Conservation (phyloP, 2,329 filamentous ascomycete species). For the Sclerotinia trifoliorum region DNA sequence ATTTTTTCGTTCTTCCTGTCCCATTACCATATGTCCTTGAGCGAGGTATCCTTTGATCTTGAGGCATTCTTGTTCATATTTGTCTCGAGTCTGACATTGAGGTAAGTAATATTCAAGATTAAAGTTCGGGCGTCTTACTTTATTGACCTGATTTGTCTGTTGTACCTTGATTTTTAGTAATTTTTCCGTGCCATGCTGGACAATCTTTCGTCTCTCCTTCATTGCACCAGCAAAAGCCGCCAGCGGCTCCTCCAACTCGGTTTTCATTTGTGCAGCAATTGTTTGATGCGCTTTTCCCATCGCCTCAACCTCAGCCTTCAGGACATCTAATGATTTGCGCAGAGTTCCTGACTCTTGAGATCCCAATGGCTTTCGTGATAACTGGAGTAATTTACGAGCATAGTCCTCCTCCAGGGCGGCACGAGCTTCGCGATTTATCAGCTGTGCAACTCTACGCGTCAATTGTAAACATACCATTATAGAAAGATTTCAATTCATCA, state of each 20-base stretch:
- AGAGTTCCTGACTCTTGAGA: constrained; percentile 84
- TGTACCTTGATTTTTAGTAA: constrained; percentile 89
- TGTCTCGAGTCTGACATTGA: constrained; percentile 69
- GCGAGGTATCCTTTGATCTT: constrained; percentile 98
- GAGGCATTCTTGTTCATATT: constrained; percentile 94
- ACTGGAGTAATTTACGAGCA: constrained; percentile 78
- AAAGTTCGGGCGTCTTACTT: constrained; percentile 53
- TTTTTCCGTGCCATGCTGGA: constrained; percentile 92
- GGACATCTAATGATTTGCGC: constrained; percentile 78
- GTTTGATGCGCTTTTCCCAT: constrained; percentile 92
- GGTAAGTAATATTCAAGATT: constrained; percentile 28
- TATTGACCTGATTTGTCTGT: constrained; percentile 88
- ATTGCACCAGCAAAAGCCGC: constrained; percentile 89
- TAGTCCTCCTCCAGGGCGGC: constrained; percentile 97
- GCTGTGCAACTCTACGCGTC: neutral
- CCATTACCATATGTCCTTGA: constrained; percentile 99
- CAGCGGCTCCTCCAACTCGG: constrained; percentile 89
- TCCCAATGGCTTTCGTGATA: constrained; percentile 85
- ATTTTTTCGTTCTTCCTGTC: constrained; percentile 97
- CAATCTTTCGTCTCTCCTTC: constrained; percentile 95
- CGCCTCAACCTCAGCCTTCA: constrained; percentile 84
- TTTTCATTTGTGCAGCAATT: constrained; percentile 93
- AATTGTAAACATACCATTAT: constrained; percentile 60
- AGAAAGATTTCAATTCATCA: constrained; percentile 91
- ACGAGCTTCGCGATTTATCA: constrained; percentile 57